Conservation (phyloP, 257 asterid species). For the Coffea canephora region DNA sequence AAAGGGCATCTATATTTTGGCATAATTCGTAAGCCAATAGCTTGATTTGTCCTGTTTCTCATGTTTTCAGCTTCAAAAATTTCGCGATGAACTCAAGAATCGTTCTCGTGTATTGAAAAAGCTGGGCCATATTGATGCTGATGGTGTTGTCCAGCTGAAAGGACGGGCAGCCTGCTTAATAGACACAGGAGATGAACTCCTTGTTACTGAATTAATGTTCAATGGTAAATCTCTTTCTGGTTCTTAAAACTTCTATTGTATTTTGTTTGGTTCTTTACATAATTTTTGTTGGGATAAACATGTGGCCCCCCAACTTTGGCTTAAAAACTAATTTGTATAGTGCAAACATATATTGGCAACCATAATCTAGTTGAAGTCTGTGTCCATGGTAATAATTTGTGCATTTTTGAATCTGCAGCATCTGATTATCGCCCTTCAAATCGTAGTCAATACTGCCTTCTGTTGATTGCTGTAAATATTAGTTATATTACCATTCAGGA, state of each 20-base stretch:
- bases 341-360: background rate
- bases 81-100: constrained; percentile 91
- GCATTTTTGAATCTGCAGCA: background rate
- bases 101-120: constrained; percentile 90
- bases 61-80: constrained; percentile 81
- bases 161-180: constrained; percentile 99
- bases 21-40: background rate
- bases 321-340: background rate
- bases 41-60: background rate
- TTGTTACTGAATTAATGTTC: constrained; percentile 95
- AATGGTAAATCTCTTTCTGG: constrained; percentile 48
- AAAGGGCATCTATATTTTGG: constrained; percentile 23
- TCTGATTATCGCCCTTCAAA: background rate
- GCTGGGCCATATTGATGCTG: constrained; percentile 88
- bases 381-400: background rate
- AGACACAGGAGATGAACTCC: constrained; percentile 99
- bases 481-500: background rate
- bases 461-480: background rate
- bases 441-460: background rate
- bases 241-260: constrained; percentile 7
- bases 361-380: background rate
- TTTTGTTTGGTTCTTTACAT: background rate
- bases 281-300: background rate
- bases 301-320: background rate
- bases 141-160: constrained; percentile 87